Evolutionary conservation across 495 filamentous ascomycete species (phyloP), one percentile per base, ranked within the genome.

Genomic region (Penicillium canariense): DNA sequence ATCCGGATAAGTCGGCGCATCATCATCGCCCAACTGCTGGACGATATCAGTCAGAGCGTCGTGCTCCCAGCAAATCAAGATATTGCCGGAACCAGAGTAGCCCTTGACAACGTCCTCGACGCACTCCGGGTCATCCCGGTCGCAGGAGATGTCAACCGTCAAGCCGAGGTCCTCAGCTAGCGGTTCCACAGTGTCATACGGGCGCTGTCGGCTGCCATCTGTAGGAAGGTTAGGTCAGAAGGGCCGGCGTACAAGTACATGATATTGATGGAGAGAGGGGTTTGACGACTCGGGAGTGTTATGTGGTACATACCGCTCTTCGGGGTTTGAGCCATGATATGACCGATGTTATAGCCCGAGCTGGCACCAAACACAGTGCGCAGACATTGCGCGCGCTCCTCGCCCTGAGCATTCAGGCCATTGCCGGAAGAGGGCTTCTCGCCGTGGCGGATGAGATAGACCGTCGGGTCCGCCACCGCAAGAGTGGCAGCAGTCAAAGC

Each of bases 51-150:
- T 73, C 36, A 81, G 59, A 12, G 63, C 57, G 25, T 69, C 65
- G 56, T 84, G 80, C 54, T 84, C 74, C 81, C 81, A 84, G 69
- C 79, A 84, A 39, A 84, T 75, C 5, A 84, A 60, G 9, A 84
- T 77, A 56, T 84, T 84, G 26, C 78, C 79, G 0, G 59, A 51
- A 2, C 79, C 79, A 0, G 56, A 26, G 28, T 80, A 83, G 1
- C 34, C 55, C 3, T 78, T 58, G 1, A 81, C 73, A 0, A 70
- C 72, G 3, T 78, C 54, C 48, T 69, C 67, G 3, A 82, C 81
- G 39, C 75, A 81, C 6, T 70, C 52, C 0, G 60, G 44, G 43
- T 84, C 79, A 48, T 80, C 72, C 1, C 76, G 74, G 54, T 71
- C 68, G 56, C 75, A 77, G 7, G 79, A 79, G 0, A 64, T 76